Evolutionary conservation across 1,139 yeast genomes (phyloP), one percentile per base, ranked within the genome.

Genomic region (Pneumocystis oryctolagi): DNA sequence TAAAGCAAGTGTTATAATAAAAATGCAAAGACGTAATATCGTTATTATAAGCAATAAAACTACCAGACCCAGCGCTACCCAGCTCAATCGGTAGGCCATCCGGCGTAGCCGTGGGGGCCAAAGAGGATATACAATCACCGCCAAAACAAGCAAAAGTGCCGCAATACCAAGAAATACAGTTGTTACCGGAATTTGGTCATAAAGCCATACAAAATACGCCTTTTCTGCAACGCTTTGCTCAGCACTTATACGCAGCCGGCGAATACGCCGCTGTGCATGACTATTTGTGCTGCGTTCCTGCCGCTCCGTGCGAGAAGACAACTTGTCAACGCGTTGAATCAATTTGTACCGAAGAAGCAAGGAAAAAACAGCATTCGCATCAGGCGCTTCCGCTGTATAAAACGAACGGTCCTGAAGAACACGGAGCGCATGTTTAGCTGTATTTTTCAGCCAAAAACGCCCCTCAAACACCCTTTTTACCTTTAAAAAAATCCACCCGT

Each of bases 61-160:
- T 63, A 94, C 79, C 62, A 92, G 75, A 0, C 88, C 92, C 68
- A 94, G 76, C 64, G 85, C 75, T 2, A 81, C 86, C 80, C 90
- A 82, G 40, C 96, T 87, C 64, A 89, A 73, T 73, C 89, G 92
- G 87, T 96, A 92, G 53, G 89, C 96, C 53, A 95, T 95, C 63
- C 80, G 80, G 73, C 95, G 85, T 94, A 92, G 84, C 74, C 84
- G 82, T 61, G 79, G 72, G 30, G 99, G 99, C 99, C 99, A 92
- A 70, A 92, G 80, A 67, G 98, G 99, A 83, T 89, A 94, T 71
- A 92, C 79, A 47, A 92, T 88, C 59, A 89, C 76, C 1, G 88
- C 81, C 69, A 92, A 84, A 12, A 89, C 83, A 30, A 80, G 89
- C 14, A 77, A 79, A 57, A 90, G 76, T 53, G 87, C 80, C 74